Base-by-base conservation (phyloP, 208 protist species). In the Trypanosoma cruzi region DNA sequence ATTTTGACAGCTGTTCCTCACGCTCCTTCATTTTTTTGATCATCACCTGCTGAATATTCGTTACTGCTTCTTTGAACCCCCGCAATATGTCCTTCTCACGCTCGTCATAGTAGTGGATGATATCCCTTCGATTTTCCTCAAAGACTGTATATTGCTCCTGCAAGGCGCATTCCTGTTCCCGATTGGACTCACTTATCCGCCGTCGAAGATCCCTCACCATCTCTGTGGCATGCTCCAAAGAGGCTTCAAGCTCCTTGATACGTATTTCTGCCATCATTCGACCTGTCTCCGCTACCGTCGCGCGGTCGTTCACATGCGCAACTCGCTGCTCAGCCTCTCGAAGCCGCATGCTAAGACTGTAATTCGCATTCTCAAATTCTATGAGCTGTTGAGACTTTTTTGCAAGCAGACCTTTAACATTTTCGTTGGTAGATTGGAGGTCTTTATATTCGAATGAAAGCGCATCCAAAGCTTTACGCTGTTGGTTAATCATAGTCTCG, bases 141-240 rank as follows among this genome's bases (percentile, higher is more conserved):
- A 86, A 91, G 10, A 54, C 56, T 18, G 34, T 59, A 55, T 80
- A 68, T 50, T 91, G 85, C 11, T 65, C 59, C 36, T 75, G 71
- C 20, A 91, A 67, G 14, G 57, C 62, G 18, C 48, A 29, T 20
- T 61, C 58, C 42, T 57, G 73, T 34, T 69, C 66, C 20, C 50
- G 36, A 59, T 68, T 32, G 16, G 59, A 54, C 44, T 46, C 24
- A 46, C 46, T 55, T 22, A 81, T 31, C 4, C 52, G 64, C n/a
- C 49, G 54, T 5, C 76, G 29, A 20, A 81, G 61, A 18, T 42
- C 60, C 13, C 54, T 64, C 4, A 77, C 61, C n/a, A 68, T 26
- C 6, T 50, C 34, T 22, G 65, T 72, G 20, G 58, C 64, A 28
- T 77, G 48, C 31, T 77, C 40, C 8, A 74, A 61, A 4, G 65